Conservation (phyloP, 768 basidiomycete genomes). For the Phlebiopsis flavidoalba region DNA sequence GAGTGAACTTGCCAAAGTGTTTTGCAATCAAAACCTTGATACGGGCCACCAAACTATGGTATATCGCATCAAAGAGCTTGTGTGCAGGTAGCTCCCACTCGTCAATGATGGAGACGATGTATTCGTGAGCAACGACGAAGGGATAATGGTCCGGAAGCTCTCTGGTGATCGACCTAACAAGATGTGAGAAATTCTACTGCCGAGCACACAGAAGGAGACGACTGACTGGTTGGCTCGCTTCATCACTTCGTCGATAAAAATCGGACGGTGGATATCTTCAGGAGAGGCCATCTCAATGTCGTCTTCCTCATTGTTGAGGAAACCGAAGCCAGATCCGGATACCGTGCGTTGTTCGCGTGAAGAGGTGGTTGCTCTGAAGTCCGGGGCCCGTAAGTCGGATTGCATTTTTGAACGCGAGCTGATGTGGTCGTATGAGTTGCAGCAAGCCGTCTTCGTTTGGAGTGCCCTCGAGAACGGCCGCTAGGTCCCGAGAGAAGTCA, state of each 20-base stretch:
- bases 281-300: not conserved
- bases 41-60: conserved; percentile 32
- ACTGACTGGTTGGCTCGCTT: conserved; percentile 42
- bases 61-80: conserved; percentile 36
- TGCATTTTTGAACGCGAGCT: conserved; percentile 39
- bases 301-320: conserved; percentile 20
- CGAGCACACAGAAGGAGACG: not conserved
- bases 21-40: conserved; percentile 36
- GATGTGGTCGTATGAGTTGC: conserved; percentile 48
- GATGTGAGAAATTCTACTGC: not conserved
- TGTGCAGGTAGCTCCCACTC: conserved; percentile 48
- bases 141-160: conserved; percentile 68
- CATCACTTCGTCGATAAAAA: conserved; percentile 53
- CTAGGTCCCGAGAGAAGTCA: conserved; percentile 41
- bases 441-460: conserved; percentile 47
- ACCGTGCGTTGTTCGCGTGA: not conserved
- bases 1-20: conserved; percentile 50
- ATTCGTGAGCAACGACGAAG: conserved; percentile 50
- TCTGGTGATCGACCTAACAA: conserved; percentile 56
- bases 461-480: conserved; percentile 45
- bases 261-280: conserved; percentile 14
- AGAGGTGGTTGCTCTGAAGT: conserved; percentile 47
- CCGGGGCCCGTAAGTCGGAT: conserved; percentile 52
- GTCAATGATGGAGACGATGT: conserved; percentile 39
- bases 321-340: not conserved